Conservation (phyloP, 2,329 filamentous ascomycete genomes). For the Cladosporium sp. region DNA sequence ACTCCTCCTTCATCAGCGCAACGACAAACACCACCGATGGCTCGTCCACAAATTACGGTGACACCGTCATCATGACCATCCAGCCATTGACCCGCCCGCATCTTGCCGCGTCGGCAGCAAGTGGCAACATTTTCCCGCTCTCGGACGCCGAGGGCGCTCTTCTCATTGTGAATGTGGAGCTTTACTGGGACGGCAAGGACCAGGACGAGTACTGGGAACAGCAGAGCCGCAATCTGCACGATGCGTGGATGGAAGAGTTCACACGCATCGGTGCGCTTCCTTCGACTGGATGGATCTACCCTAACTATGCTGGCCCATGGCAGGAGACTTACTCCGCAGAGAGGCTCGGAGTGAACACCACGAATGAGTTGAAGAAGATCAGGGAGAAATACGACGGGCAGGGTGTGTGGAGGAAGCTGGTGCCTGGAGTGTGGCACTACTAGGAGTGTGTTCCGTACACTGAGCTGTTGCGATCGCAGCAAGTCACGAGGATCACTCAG, state of each 20-base stretch:
- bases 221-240: conserved; percentile 17
- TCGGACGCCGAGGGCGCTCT: conserved; percentile 22
- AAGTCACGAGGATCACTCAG: neutral
- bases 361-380: conserved; percentile 32
- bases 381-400: conserved; percentile 39
- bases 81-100: conserved; percentile 29
- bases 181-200: conserved; percentile 24
- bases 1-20: conserved; percentile 24
- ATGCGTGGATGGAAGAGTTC: conserved; percentile 18
- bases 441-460: neutral
- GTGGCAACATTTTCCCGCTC: conserved; percentile 28
- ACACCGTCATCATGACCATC: conserved; percentile 24
- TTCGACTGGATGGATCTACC: conserved; percentile 29
- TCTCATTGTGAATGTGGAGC: conserved; percentile 26
- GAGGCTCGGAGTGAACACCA: conserved; percentile 32
- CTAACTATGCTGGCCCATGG: conserved; percentile 41
- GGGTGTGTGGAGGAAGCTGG: conserved; percentile 35
- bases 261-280: neutral
- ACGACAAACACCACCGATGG: conserved; percentile 22
- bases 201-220: conserved; percentile 24
- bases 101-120: conserved; percentile 24
- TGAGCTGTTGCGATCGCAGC: neutral
- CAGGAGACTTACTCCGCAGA: conserved; percentile 36
- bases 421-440: conserved; percentile 35
- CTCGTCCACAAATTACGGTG: conserved; percentile 1